These are phyloP conservation scores for Phylloboletellus chloephorus DNA, from an alignment of 1,284 basidiomycete species.

Conservation along the genomic window DNA sequence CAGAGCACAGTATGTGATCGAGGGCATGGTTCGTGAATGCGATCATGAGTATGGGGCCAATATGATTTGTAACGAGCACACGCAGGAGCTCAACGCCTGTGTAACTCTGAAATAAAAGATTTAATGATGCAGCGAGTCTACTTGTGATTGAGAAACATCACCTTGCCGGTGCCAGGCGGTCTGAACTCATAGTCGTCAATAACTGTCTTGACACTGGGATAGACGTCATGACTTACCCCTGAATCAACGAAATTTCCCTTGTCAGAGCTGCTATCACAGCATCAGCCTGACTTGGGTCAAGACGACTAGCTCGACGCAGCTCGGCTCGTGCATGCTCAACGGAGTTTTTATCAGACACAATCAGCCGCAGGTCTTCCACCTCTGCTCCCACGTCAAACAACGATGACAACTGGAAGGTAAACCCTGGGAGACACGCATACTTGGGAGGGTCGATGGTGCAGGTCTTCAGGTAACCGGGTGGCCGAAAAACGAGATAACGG, in stretches of 20 bases:
- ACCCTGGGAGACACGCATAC: slow-evolving; percentile 45
- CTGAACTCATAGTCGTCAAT: slow-evolving; percentile 30
- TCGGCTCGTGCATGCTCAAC: slow-evolving; percentile 36
- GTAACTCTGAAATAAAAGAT: slow-evolving; percentile 42
- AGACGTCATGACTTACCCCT: slow-evolving; percentile 47
- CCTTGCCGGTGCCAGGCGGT: slow-evolving; percentile 75
- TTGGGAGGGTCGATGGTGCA: slow-evolving; percentile 42
- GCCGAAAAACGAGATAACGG: slow-evolving; percentile 44
- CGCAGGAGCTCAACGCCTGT: slow-evolving; percentile 63
- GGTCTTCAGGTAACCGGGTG: slow-evolving; percentile 28
- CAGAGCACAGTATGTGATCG: slow-evolving; percentile 59
- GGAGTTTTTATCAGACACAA: slow-evolving; percentile 17
- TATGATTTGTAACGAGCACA: slow-evolving; percentile 48
- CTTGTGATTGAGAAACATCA: slow-evolving; percentile 19
- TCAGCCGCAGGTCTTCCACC: slow-evolving; percentile 20
- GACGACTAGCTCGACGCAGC: slow-evolving; percentile 42
- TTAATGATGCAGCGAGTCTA: neutral
- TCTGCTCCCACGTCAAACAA: slow-evolving; percentile 31
- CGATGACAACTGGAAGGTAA: slow-evolving; percentile 44
- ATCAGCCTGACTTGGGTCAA: slow-evolving; percentile 65
- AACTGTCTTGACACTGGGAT: neutral
- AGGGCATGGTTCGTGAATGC: slow-evolving; percentile 74
- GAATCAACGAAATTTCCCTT: slow-evolving; percentile 58
- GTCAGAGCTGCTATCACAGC: slow-evolving; percentile 57
- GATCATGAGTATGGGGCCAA: slow-evolving; percentile 59